A percentile compares a stretch with the other conserved stretches of the same genome.
phyloP scores from a whole-genome alignment of 169 alveolate species.

The Eimeria zaria region DNA sequence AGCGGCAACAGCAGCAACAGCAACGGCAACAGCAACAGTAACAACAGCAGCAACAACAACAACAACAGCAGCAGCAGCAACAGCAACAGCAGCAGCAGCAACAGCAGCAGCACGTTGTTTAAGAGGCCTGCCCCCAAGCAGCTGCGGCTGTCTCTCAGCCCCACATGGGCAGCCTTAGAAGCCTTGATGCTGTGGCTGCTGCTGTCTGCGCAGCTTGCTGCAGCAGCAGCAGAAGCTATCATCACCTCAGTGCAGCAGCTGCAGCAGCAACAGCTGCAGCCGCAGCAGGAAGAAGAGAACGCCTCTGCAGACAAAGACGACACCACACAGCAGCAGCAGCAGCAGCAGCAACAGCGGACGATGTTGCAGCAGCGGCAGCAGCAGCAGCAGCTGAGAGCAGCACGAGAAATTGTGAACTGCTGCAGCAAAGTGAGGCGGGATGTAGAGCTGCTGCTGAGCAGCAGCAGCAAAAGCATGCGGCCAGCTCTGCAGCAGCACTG shows the following conservation, averaged over 20 bases:
- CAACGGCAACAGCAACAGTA: background rate
- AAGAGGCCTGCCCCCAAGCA: background rate
- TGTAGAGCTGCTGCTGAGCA: background rate
- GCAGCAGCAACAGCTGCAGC: slow-evolving; percentile 14
- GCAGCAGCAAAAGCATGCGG: background rate
- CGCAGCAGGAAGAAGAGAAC: background rate
- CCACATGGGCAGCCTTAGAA: slow-evolving; percentile 9
- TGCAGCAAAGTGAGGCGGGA: background rate
- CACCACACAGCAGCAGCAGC: slow-evolving; percentile 13
- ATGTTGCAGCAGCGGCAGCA: slow-evolving; percentile 1
- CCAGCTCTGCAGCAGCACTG: slow-evolving; percentile 13
- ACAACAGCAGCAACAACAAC: too few relatives aligned
- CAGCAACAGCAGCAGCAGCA: too few relatives aligned
- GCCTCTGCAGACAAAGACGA: background rate
- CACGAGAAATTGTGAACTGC: background rate
- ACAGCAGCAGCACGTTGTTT: too few relatives aligned
- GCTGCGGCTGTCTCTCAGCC: slow-evolving; percentile 23
- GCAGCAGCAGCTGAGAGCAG: background rate
- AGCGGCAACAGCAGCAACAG: slow-evolving; percentile 25
- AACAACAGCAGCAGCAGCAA: too few relatives aligned
- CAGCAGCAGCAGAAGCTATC: slow-evolving; percentile 23
- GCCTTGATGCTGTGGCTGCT: slow-evolving; percentile 5
- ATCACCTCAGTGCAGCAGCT: background rate
- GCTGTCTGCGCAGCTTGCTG: background rate
- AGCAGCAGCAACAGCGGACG: background rate